Conservation (phyloP, 2,329 filamentous ascomycete genomes). For the Microdochium bolleyi region DNA sequence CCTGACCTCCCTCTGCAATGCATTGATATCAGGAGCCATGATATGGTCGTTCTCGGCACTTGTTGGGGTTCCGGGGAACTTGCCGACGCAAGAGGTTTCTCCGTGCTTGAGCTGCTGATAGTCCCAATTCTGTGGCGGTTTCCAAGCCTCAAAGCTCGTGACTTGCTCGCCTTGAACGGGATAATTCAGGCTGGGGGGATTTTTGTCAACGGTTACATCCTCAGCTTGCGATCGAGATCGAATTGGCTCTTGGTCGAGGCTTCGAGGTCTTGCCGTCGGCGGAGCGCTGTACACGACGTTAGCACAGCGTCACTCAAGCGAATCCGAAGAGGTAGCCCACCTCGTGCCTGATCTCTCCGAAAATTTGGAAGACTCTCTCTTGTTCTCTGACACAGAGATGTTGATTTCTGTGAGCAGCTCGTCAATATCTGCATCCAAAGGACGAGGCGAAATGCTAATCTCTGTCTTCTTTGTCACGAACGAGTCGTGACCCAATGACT, state of each 20-base stretch:
- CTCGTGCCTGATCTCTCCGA: slow-evolving; percentile 17
- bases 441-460: slow-evolving; percentile 23
- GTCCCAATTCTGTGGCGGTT: slow-evolving; percentile 34
- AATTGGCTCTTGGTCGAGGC: background rate
- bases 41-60: slow-evolving; percentile 11
- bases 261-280: no score
- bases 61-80: slow-evolving; percentile 9
- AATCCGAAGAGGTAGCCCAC: slow-evolving; percentile 11
- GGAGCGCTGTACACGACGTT: no score
- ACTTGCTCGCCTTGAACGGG: no score
- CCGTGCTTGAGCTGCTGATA: slow-evolving; percentile 15
- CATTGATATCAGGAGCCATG: slow-evolving; percentile 21
- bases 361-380: slow-evolving; percentile 17
- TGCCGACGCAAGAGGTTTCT: background rate
- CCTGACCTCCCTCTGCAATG: slow-evolving; percentile 43
- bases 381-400: slow-evolving; percentile 22
- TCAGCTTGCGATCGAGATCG: no score
- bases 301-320: background rate
- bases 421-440: slow-evolving; percentile 22
- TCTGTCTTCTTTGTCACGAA: slow-evolving; percentile 32
- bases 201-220: background rate
- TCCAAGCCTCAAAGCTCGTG: slow-evolving; percentile 29
- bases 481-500: slow-evolving; percentile 31
- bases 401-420: slow-evolving; percentile 25
- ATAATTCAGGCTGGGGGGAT: no score